phyloP scores from a whole-genome alignment of 208 protist genomes.

The Leptomonas seymouri region DNA sequence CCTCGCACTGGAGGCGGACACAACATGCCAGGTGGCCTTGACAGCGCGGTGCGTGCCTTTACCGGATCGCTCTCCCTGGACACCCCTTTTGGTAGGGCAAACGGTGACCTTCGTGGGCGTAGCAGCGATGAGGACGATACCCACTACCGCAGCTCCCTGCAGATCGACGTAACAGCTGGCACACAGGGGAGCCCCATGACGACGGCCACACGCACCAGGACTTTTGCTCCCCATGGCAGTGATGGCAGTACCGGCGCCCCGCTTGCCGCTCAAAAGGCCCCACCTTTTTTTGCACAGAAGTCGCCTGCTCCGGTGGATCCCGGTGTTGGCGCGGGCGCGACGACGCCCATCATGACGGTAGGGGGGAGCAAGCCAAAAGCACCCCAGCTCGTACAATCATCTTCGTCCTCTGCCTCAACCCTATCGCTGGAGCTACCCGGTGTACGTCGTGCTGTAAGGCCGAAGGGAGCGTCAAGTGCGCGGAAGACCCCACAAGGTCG shows the following conservation, averaged over 20 bases:
- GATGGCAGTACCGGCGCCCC: background rate
- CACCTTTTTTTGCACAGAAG: conserved; percentile 20
- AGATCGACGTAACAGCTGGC: conserved; percentile 13
- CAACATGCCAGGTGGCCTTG: background rate
- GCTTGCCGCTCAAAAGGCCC: conserved; percentile 10
- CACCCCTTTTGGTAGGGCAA: too few species aligned
- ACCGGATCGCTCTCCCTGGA: background rate
- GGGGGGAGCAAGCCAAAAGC: background rate
- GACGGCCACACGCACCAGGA: background rate
- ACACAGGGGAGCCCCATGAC: conserved; percentile 6
- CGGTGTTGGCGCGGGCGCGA: background rate
- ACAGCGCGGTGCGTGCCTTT: conserved; percentile 26
- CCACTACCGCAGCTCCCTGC: conserved; percentile 12
- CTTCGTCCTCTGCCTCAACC: conserved; percentile 22
- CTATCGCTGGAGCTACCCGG: conserved; percentile 6
- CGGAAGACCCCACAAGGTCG: background rate
- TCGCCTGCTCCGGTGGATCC: background rate
- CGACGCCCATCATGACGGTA: background rate
- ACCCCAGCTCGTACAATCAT: conserved; percentile 12
- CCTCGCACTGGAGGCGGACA: background rate
- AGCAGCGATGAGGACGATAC: background rate
- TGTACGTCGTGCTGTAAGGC: background rate
- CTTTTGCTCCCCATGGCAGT: background rate
- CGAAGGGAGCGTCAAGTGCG: background rate
- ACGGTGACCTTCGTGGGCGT: background rate